phyloP scores from a whole-genome alignment of 2,329 filamentous ascomycete species.

The Calonectria fujianensis region DNA sequence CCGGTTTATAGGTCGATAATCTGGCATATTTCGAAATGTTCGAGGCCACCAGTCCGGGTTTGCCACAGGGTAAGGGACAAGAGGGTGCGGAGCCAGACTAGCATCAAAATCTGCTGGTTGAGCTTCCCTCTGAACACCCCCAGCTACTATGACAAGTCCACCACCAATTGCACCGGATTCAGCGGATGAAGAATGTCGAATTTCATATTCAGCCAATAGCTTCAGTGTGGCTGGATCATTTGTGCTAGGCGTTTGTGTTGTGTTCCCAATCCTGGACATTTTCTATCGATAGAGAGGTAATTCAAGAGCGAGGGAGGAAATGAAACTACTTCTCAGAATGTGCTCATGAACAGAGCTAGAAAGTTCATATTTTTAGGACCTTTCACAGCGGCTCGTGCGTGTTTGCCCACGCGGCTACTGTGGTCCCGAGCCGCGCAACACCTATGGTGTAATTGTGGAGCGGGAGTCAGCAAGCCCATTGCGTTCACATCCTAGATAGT shows the following conservation, averaged over 20 bases:
- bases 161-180: neutral
- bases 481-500: too few species aligned
- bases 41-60: slow-evolving; percentile 16
- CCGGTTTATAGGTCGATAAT: slow-evolving; percentile 20
- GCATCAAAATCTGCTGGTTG: slow-evolving; percentile 13
- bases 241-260: neutral
- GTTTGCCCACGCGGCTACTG: too few species aligned
- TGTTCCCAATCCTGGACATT: too few species aligned
- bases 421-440: too few species aligned
- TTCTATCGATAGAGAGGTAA: too few species aligned
- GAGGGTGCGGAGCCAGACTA: slow-evolving; percentile 8
- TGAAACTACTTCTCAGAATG: too few species aligned
- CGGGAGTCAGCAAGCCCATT: too few species aligned
- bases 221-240: neutral
- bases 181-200: neutral
- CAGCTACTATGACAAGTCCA: slow-evolving; percentile 1
- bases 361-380: too few species aligned
- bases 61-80: slow-evolving; percentile 1
- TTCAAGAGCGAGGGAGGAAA: too few species aligned
- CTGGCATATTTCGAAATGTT: neutral
- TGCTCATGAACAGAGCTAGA: too few species aligned
- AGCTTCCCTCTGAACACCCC: neutral
- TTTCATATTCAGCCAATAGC: neutral
- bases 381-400: too few species aligned
- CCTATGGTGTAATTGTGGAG: too few species aligned